Percentiles rank a stretch among this genome's conserved stretches.
Evolutionary conservation across 2,329 filamentous ascomycete species (phyloP).

Genomic region (Alternaria sp.): DNA sequence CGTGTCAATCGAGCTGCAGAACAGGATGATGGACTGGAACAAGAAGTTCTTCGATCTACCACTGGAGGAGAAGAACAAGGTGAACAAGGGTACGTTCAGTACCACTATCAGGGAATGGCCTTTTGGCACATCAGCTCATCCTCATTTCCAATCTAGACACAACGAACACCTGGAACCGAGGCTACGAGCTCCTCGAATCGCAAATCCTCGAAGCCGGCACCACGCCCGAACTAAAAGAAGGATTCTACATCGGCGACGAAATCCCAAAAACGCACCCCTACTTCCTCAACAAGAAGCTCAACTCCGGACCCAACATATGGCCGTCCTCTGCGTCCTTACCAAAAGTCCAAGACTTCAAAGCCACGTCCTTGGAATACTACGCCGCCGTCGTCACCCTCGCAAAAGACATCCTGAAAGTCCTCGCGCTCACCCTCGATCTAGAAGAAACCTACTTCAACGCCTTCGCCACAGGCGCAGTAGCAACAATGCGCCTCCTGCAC

Average conservation of each 20-base stretch:
- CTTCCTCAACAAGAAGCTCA: conserved; percentile 47
- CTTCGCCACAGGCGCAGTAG: conserved; percentile 46
- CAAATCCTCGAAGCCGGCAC: conserved; percentile 53
- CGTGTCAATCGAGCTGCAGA: conserved; percentile 48
- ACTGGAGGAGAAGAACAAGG: conserved; percentile 50
- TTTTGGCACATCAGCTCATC: background rate
- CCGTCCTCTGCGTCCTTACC: conserved; percentile 28
- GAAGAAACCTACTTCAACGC: conserved; percentile 47
- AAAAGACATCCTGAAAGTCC: conserved; percentile 50
- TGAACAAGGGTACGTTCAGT: conserved; percentile 42
- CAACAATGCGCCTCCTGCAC: conserved; percentile 53
- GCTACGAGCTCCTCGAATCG: conserved; percentile 52
- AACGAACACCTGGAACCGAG: conserved; percentile 50
- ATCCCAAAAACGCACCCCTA: conserved; percentile 49
- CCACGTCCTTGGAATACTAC: conserved; percentile 52
- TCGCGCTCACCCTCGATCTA: conserved; percentile 51
- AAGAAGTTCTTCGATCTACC: conserved; percentile 51
- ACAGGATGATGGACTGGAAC: conserved; percentile 47
- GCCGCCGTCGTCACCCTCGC: conserved; percentile 47
- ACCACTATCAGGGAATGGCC: rapidly evolving
- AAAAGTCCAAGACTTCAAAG: conserved; percentile 43
- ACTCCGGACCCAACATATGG: conserved; percentile 52
- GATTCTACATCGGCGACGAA: conserved; percentile 52
- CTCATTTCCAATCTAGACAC: conserved; percentile 26
- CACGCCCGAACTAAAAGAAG: conserved; percentile 53